Percentiles rank a stretch among this genome's conserved stretches.
These are phyloP conservation scores for Cryptococcus jaspeensis DNA, from an alignment of 1,284 basidiomycete species.

Conservation along the genomic window DNA sequence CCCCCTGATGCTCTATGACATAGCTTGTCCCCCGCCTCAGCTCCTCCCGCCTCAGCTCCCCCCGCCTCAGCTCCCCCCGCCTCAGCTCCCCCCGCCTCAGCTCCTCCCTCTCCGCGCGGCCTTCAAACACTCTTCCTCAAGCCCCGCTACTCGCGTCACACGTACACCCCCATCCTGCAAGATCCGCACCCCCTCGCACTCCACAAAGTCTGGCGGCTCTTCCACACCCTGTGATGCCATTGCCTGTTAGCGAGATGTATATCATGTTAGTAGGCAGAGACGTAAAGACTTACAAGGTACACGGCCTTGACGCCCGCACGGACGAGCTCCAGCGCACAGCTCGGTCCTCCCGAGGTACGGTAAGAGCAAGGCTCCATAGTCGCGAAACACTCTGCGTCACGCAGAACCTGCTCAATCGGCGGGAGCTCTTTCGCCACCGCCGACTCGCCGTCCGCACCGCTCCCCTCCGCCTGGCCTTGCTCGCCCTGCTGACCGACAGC, in stretches of 20 bases:
- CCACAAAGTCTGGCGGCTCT: conserved; percentile 94
- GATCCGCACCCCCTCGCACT: conserved; percentile 80
- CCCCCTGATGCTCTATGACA: too few species aligned
- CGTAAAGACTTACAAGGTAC: conserved; percentile 58
- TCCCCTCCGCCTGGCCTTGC: too few species aligned
- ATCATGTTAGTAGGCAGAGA: too few species aligned
- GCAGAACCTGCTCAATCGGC: conserved; percentile 57
- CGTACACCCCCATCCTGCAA: conserved; percentile 72
- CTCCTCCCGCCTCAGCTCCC: conserved; percentile 36
- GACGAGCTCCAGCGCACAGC: conserved; percentile 85
- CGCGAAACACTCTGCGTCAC: conserved; percentile 65
- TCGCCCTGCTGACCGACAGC: too few species aligned
- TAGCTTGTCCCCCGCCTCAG: too few species aligned
- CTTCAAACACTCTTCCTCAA: conserved; percentile 68
- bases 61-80: conserved; percentile 29
- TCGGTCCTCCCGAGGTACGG: conserved; percentile 78
- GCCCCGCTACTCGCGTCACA: conserved; percentile 69
- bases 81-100: too few species aligned
- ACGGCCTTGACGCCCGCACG: conserved; percentile 69
- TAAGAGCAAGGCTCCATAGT: conserved; percentile 97
- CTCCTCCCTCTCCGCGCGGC: conserved; percentile 62
- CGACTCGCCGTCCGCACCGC: conserved; percentile 28
- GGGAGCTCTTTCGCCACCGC: conserved; percentile 27
- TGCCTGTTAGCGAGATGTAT: too few species aligned
- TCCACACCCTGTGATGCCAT: conserved; percentile 62